Percentiles rank a stretch among this genome's conserved stretches.
These are phyloP conservation scores for Nemania sp. DNA, from an alignment of 2,329 filamentous ascomycete genomes.

Conservation along the genomic window DNA sequence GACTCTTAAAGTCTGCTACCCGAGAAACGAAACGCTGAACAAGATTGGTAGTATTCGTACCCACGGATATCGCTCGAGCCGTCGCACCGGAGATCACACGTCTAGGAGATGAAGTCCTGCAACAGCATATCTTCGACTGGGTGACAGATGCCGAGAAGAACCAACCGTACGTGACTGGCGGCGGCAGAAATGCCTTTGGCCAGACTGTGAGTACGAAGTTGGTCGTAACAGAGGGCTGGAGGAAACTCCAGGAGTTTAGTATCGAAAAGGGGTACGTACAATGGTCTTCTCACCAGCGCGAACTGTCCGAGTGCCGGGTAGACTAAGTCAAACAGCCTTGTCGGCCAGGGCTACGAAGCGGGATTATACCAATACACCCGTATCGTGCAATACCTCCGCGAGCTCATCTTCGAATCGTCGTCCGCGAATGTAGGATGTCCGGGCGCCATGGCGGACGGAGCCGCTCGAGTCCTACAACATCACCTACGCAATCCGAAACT, in stretches of 20 bases:
- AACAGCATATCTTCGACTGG: slow-evolving; percentile 58
- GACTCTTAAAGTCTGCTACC: background rate
- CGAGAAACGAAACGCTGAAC: slow-evolving; percentile 5
- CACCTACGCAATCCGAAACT: slow-evolving; percentile 35
- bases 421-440: slow-evolving; percentile 54
- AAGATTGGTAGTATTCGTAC: slow-evolving; percentile 52
- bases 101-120: slow-evolving; percentile 58
- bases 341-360: slow-evolving; percentile 64
- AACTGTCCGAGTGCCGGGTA: background rate
- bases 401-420: slow-evolving; percentile 31
- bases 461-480: slow-evolving; percentile 42
- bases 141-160: slow-evolving; percentile 69
- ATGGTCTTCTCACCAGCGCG: background rate
- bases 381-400: slow-evolving; percentile 61
- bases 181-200: slow-evolving; percentile 65
- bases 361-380: slow-evolving; percentile 56
- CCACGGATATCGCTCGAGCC: slow-evolving; percentile 44
- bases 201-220: slow-evolving; percentile 58
- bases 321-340: slow-evolving; percentile 41
- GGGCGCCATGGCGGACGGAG: slow-evolving; percentile 58
- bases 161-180: slow-evolving; percentile 61
- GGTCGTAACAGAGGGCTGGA: slow-evolving; percentile 70
- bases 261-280: slow-evolving; percentile 53
- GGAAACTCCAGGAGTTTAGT: slow-evolving; percentile 62
- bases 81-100: slow-evolving; percentile 50